These are phyloP conservation scores for Phascolomyces articulosus DNA, from an alignment of 371 early-diverging fungal genomes.

Conservation along the genomic window DNA sequence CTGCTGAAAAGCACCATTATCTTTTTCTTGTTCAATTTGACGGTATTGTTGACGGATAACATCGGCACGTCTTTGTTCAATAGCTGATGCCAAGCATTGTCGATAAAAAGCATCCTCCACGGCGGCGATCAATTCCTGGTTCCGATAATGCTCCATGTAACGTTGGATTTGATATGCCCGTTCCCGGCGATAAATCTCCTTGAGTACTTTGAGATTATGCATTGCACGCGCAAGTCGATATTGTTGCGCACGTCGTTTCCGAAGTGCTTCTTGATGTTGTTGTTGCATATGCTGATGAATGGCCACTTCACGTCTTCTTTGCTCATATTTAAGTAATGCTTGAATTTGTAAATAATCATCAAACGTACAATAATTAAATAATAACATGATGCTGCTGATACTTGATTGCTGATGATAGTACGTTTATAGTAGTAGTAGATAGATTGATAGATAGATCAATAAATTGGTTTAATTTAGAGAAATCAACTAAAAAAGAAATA, in stretches of 20 bases:
- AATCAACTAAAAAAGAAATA: too few species aligned
- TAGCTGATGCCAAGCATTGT: constrained; percentile 20
- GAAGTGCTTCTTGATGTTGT: neutral
- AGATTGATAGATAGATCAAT: too few species aligned
- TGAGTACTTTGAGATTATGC: constrained; percentile 16
- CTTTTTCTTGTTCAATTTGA: neutral
- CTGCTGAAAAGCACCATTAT: neutral
- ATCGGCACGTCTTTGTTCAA: constrained; percentile 22
- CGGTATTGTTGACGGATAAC: constrained; percentile 6
- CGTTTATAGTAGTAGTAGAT: too few species aligned
- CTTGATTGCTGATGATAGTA: too few species aligned
- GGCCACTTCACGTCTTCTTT: constrained; percentile 9
- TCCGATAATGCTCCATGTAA: constrained; percentile 15
- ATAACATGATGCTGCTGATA: neutral
- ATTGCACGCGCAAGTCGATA: constrained; percentile 20
- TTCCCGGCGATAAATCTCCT: constrained; percentile 25
- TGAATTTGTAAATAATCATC: constrained; percentile 39
- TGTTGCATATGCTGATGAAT: neutral
- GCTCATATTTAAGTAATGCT: constrained; percentile 21
- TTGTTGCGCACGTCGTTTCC: constrained; percentile 7
- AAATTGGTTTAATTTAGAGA: too few species aligned
- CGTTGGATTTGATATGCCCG: constrained; percentile 20
- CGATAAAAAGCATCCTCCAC: constrained; percentile 17
- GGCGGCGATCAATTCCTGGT: constrained; percentile 6
- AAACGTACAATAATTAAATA: constrained; percentile 16